These are phyloP conservation scores for Kockiozyma suomiensis DNA, from an alignment of 805 yeast genomes.

Conservation along the genomic window DNA sequence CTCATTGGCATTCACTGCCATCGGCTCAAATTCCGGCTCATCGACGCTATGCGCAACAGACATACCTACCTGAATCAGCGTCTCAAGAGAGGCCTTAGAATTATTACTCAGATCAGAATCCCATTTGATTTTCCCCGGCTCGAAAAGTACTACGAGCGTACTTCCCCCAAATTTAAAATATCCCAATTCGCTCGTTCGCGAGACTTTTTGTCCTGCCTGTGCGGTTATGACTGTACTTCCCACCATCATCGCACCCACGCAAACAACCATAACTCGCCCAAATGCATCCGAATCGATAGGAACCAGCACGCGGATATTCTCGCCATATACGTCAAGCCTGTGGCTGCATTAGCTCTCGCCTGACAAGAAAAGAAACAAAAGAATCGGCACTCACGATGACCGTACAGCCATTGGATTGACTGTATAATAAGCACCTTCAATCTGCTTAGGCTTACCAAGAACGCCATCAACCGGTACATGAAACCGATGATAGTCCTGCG, in stretches of 20 bases:
- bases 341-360: no score
- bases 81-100: slow-evolving; percentile 71
- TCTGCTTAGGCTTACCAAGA: slow-evolving; percentile 63
- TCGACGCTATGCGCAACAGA: slow-evolving; percentile 76
- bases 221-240: slow-evolving; percentile 82
- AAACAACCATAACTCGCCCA: slow-evolving; percentile 74
- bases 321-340: slow-evolving; percentile 84
- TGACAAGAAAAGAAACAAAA: no score
- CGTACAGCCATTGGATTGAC: slow-evolving; percentile 98
- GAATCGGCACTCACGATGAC: slow-evolving; percentile 53
- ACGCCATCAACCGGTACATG: slow-evolving; percentile 83
- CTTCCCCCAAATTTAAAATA: slow-evolving; percentile 97
- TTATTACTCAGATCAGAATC: slow-evolving; percentile 76
- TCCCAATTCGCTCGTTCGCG: slow-evolving; percentile 83
- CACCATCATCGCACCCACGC: slow-evolving; percentile 99
- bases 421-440: slow-evolving; percentile 91
- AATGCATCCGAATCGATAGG: slow-evolving; percentile 77
- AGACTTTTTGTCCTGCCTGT: slow-evolving; percentile 57
- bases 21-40: slow-evolving; percentile 50
- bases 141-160: slow-evolving; percentile 71
- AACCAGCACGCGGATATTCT: slow-evolving; percentile 76
- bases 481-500: slow-evolving; percentile 95
- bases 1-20: slow-evolving; percentile 39
- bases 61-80: slow-evolving; percentile 77
- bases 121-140: slow-evolving; percentile 48